Evolutionary conservation across 202 grass and related monocot genomes (phyloP), one percentile per base, ranked within the genome.

Genomic region (Eragrostis tef): DNA sequence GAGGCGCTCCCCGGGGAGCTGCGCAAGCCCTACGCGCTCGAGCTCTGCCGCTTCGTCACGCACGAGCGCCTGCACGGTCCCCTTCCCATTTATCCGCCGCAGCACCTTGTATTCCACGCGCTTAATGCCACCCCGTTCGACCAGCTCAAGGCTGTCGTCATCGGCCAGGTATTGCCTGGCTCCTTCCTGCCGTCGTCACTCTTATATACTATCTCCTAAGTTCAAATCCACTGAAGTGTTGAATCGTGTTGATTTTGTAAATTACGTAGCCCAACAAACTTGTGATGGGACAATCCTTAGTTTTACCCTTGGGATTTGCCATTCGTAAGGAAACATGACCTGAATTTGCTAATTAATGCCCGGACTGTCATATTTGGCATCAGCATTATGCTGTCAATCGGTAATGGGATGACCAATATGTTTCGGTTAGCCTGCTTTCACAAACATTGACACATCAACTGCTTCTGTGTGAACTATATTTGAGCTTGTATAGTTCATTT

Each of bases 121-220:
- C 90, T 98, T 31, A 89, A 98, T 52, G 64, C 88, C 16, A 94
- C 90, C 8, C 92, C 95, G 8, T 95, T 94, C 73, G 64, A 98
- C 57, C 56, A 79, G 44, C 85, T 98, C 69, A 98, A 94, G 81
- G 95, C 90, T 1, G 92, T 98, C 66, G 93, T 98, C 80, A 94
- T 98, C 64, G 95, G 95, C 42, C 95, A 98, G 90, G 95, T 98
- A 89, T 48, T 13, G 5, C 78, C 1, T 66, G n/a, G 45, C 19
- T 54, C 25, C 72, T 68, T 17, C 36, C 21, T 8, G 5, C 56
- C 16, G 34, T 44, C n/a, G 19, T 20, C 64, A 17, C 20, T 24
- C 13, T 29, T 67, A 16, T 10, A 5, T 34, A 54, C 9, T 31
- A 56, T 19, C 10, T 36, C 26, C 5, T 7, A 34, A 49, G 44